These are phyloP conservation scores for Phyllostachys edulis DNA, from an alignment of 176 grass and related monocot species.

Conservation along the genomic window DNA sequence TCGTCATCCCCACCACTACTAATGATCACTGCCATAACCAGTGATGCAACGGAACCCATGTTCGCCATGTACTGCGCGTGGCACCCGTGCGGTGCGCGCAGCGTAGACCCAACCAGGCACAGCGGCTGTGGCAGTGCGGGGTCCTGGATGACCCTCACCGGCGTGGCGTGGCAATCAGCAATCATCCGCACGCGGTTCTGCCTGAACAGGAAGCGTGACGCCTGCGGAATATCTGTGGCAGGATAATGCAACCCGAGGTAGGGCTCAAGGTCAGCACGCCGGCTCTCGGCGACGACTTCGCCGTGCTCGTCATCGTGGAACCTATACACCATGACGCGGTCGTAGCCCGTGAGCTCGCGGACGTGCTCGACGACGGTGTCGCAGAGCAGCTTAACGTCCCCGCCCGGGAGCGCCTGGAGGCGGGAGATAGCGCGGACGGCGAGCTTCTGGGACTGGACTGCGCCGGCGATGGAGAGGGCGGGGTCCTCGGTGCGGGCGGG, in stretches of 20 bases:
- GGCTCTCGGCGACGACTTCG: conserved; percentile 82
- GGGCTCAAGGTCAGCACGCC: conserved; percentile 73
- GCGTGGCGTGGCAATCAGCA: conserved; percentile 63
- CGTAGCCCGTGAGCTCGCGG: conserved; percentile 85
- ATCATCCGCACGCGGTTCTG: conserved; percentile 98
- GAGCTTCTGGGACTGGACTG: conserved; percentile 93
- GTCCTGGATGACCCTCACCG: conserved; percentile 85
- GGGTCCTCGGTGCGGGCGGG: conserved; percentile 76
- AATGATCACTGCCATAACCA: conserved; percentile 90
- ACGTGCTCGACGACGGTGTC: conserved; percentile 81
- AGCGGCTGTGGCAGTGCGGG: conserved; percentile 61
- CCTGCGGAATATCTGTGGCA: conserved; percentile 94
- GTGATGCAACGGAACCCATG: conserved; percentile 95
- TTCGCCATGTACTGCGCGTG: conserved; percentile 97
- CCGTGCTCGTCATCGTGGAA: conserved; percentile 98
- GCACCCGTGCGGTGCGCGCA: conserved; percentile 79
- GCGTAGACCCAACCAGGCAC: conserved; percentile 92
- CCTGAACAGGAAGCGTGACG: conserved; percentile 93
- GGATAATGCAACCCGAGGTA: conserved; percentile 96
- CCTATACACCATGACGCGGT: conserved; percentile 98
- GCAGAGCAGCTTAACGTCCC: conserved; percentile 79
- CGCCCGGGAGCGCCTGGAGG: conserved; percentile 79
- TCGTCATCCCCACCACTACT: conserved; percentile 69
- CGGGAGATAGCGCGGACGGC: conserved; percentile 90
- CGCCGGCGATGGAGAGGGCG: conserved; percentile 67